A percentile compares a stretch with the other conserved stretches of the same genome.
phyloP scores from a whole-genome alignment of 352 stramenopile species.

The Globisporangium polare region DNA sequence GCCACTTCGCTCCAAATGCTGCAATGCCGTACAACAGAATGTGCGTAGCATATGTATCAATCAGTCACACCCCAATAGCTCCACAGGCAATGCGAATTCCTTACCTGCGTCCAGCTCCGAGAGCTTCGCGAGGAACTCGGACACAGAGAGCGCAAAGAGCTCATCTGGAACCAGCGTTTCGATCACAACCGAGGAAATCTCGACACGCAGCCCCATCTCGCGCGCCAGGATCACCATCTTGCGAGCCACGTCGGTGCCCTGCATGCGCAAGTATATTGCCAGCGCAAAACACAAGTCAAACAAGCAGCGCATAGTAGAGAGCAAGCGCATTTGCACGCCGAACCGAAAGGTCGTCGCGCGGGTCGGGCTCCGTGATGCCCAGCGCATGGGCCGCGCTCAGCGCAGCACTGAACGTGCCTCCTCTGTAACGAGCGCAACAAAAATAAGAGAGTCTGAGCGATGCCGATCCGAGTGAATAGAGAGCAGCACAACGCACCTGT shows the following conservation, averaged over 20 bases:
- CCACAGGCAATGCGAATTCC: neutral
- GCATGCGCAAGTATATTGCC: neutral
- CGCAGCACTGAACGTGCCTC: conserved; percentile 40
- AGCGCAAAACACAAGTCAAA: neutral
- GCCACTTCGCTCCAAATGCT: neutral
- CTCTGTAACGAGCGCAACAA: conserved; percentile 15
- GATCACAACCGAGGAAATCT: conserved; percentile 38
- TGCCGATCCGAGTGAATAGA: neutral
- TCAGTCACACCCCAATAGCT: too few species aligned
- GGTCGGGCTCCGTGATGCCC: conserved; percentile 70
- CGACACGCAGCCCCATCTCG: conserved; percentile 34
- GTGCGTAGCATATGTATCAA: too few species aligned
- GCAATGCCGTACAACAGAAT: too few species aligned
- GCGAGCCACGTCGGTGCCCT: conserved; percentile 59
- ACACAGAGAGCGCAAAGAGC: conserved; percentile 34
- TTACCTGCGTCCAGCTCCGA: conserved; percentile 33
- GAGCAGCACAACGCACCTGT: conserved; percentile 11
- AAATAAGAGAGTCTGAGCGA: neutral
- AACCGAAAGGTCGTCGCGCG: conserved; percentile 54
- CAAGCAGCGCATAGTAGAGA: neutral
- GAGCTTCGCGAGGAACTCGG: conserved; percentile 54
- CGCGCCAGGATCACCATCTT: conserved; percentile 70
- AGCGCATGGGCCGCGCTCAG: conserved; percentile 38
- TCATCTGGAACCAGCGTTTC: conserved; percentile 36
- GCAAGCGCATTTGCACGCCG: too few species aligned